Evolutionary conservation across 1,284 basidiomycete species (phyloP).

Genomic region (Apiotrichum laibachii): DNA sequence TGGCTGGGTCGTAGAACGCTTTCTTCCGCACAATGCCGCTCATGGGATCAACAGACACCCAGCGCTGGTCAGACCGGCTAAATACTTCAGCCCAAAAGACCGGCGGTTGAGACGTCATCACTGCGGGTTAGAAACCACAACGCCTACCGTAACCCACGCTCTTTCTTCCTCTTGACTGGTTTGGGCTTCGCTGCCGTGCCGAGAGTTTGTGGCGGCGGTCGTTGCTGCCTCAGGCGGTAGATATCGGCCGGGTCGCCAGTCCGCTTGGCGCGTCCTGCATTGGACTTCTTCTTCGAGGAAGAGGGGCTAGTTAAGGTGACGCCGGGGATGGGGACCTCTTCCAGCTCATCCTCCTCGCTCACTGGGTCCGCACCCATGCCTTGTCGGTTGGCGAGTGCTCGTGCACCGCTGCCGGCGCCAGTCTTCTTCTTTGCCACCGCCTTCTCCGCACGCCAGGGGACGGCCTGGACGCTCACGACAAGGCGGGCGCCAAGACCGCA

Average conservation of each 20-base stretch:
- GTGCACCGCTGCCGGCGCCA: constrained; percentile 34
- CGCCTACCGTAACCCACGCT: constrained; percentile 15
- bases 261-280: constrained; percentile 34
- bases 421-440: constrained; percentile 38
- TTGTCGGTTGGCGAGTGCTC: constrained; percentile 33
- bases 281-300: constrained; percentile 51
- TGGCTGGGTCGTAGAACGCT: constrained; percentile 74
- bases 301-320: not conserved
- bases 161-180: constrained; percentile 32
- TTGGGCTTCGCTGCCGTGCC: constrained; percentile 27
- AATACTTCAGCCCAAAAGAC: constrained; percentile 98
- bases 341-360: constrained; percentile 33
- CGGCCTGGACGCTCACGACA: constrained; percentile 84
- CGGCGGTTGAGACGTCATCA: constrained; percentile 60
- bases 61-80: constrained; percentile 82
- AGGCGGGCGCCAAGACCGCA: constrained; percentile 83
- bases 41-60: constrained; percentile 90
- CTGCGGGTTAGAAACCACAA: constrained; percentile 19
- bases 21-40: constrained; percentile 75
- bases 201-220: constrained; percentile 28
- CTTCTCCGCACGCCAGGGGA: constrained; percentile 68
- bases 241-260: constrained; percentile 41
- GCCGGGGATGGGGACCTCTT: constrained; percentile 42
- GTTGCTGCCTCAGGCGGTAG: constrained; percentile 36
- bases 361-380: constrained; percentile 37